Conservation (phyloP, 2,329 filamentous ascomycete genomes). For the Curvularia verruculosa region DNA sequence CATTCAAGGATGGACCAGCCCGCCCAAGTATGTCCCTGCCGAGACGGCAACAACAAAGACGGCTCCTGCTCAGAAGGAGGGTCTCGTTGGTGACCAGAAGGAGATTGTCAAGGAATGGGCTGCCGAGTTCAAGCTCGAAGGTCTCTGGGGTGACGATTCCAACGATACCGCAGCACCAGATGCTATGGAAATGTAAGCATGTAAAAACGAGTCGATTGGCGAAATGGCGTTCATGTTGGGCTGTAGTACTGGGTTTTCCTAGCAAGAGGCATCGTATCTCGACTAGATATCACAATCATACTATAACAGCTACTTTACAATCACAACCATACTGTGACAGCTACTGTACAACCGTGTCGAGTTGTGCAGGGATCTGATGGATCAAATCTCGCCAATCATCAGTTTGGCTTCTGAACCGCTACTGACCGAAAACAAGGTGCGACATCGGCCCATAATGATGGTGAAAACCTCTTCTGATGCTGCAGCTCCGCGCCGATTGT, state of each 20-base stretch:
- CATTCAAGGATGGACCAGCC: slow-evolving; percentile 89
- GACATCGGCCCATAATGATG: slow-evolving; percentile 24
- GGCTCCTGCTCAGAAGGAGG: slow-evolving; percentile 39
- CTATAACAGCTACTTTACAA: not conserved
- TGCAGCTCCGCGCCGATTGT: slow-evolving; percentile 12
- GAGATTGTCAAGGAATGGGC: slow-evolving; percentile 92
- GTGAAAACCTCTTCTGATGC: slow-evolving; percentile 11
- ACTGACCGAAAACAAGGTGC: slow-evolving; percentile 28
- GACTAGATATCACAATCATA: slow-evolving; percentile 17
- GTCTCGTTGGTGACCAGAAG: slow-evolving; percentile 68
- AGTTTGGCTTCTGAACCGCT: slow-evolving; percentile 19
- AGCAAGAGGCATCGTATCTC: slow-evolving; percentile 9
- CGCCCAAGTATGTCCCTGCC: slow-evolving; percentile 70
- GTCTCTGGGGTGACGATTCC: slow-evolving; percentile 77
- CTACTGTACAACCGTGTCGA: slow-evolving; percentile 6
- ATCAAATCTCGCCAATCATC: slow-evolving; percentile 12
- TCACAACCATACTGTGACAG: slow-evolving; percentile 5
- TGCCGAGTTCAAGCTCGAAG: slow-evolving; percentile 92
- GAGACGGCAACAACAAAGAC: slow-evolving; percentile 48
- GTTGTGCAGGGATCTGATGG: too few relatives aligned
- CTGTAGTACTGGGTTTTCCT: slow-evolving; percentile 3
- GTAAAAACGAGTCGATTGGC: slow-evolving; percentile 9
- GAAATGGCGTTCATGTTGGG: slow-evolving; percentile 17
- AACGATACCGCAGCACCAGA: slow-evolving; percentile 43
- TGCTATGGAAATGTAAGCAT: slow-evolving; percentile 43